Base-by-base conservation (phyloP, 345 rosid species). In the Geranium brycei region DNA sequence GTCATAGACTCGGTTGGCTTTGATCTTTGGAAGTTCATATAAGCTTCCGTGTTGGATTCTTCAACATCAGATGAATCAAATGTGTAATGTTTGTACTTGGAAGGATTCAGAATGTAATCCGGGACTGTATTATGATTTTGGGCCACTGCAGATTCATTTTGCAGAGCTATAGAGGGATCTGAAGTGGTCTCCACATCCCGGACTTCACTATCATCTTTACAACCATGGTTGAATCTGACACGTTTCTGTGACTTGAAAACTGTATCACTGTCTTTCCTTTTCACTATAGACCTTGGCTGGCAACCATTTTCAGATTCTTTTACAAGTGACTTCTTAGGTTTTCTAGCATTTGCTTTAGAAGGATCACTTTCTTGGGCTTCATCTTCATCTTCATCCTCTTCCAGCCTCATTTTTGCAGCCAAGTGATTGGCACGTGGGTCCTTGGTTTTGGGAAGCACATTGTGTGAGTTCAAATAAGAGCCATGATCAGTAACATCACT, bases 381-480 rank as follows among this genome's bases (percentile, higher is more conserved):
- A 64, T 85, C 91, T 58, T 77, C 91, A 67, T 85, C 91, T 58
- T 77, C 91, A 67, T 89, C 96, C 66, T 89, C 93, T 73, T 73
- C 80, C 41, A 89, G 87, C 80, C 91, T 75, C 63, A 83, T 67
- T 71, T 78, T 75, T 0, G 93, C 96, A 28, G 91, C 87, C 0
- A 64, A 14, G 58, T 66, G 83, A 85, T 89, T 85, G 1, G 96
- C 93, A 17, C 96, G 91, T 0, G 85, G 89, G 62, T 89, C 93
- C 73, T 83, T 85, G 1, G 63, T 28, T 6, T 68, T 32, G 0
- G 96, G 91, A 68, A 88, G 75, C 70, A 57, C 81, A 51, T 68
- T 69, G 70, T 65, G 63, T 17, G 77, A 72, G 67, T 82, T 87
- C 0, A 75, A 77, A 28, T 82, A 82, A 11, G 81, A 71, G 35